Evolutionary conservation across 306 rosid genomes (phyloP).

Genomic region (Myrica gale): DNA sequence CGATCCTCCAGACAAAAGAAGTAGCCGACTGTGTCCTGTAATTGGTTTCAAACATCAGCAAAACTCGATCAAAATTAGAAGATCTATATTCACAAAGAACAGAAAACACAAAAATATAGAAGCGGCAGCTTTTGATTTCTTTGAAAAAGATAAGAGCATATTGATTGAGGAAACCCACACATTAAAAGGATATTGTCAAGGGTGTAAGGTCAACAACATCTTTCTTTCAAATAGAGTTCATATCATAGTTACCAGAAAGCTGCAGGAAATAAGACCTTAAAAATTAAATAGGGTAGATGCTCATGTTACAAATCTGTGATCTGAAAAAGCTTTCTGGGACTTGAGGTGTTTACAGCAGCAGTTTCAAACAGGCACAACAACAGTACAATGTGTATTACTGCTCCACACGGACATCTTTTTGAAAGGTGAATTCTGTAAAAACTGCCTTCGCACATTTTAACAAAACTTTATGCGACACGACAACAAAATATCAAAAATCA

Average conservation of each 20-base stretch:
- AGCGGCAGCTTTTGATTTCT: not conserved
- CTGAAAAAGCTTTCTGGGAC: not conserved
- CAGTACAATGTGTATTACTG: not conserved
- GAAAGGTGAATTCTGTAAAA: not conserved
- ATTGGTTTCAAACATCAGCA: constrained; percentile 31
- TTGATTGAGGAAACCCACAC: not conserved
- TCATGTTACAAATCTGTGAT: not conserved
- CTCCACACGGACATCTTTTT: not conserved
- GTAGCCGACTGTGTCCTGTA: constrained; percentile 75
- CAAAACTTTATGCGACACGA: not conserved
- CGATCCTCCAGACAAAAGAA: constrained; percentile 92
- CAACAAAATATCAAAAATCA: not conserved
- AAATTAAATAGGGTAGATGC: not conserved
- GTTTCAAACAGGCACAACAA: not conserved
- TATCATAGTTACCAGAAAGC: not conserved
- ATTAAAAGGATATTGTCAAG: not conserved
- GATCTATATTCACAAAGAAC: not conserved
- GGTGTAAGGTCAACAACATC: not conserved
- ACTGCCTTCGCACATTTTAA: not conserved
- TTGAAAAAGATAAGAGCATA: constrained; percentile 2
- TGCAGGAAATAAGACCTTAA: not conserved
- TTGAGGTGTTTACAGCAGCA: not conserved
- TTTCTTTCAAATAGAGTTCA: not conserved
- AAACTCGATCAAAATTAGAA: constrained; percentile 19
- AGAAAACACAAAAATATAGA: not conserved